Evolutionary conservation across 2,329 filamentous ascomycete species (phyloP), one percentile per base, ranked within the genome.

Genomic region (Aureobasidium sp.): DNA sequence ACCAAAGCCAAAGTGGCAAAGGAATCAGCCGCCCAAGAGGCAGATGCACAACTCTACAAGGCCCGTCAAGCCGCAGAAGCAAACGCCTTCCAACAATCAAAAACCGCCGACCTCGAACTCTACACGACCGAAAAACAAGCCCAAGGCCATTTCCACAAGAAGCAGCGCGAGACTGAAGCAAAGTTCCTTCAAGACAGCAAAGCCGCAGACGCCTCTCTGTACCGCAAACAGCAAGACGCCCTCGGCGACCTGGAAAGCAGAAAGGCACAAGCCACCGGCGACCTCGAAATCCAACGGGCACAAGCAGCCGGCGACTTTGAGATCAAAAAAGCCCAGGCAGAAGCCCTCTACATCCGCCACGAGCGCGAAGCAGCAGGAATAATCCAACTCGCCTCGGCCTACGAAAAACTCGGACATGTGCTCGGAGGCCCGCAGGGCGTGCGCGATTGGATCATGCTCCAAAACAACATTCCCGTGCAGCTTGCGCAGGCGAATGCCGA

Each of bases 381-480:
- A 39, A 74, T 78, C 0, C 88, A 89, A 68, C 90, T 91, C 84
- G 89, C 90, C 1, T 85, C 87, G 61, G 90, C 89, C n/a, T 95
- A 94, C 74, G 81, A 79, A 66, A 84, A 87, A 68, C 81, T 95
- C 70, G 90, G 87, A 2, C 75, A 81, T 1, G 89, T 89, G 0
- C 85, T 95, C 49, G 90, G 90, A 64, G 90, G 91, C 0, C 88
- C 91, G 2, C 82, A 86, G 39, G 89, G 88, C 34, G 80, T 96
- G 63, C 79, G 95, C 68, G 87, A 92, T 73, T 93, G 89, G 79
- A 82, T 93, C 76, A 95, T 95, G 91, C 85, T 96, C 71, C 87
- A 92, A 77, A 87, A 87, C 74, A 87, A 87, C 68, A 89, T 87
- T 0, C 93, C 90, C 73, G 83, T 89, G 71, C 82, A 87, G 68